phyloP scores from a whole-genome alignment of 768 basidiomycete genomes.

The Leccinellum luteum region DNA sequence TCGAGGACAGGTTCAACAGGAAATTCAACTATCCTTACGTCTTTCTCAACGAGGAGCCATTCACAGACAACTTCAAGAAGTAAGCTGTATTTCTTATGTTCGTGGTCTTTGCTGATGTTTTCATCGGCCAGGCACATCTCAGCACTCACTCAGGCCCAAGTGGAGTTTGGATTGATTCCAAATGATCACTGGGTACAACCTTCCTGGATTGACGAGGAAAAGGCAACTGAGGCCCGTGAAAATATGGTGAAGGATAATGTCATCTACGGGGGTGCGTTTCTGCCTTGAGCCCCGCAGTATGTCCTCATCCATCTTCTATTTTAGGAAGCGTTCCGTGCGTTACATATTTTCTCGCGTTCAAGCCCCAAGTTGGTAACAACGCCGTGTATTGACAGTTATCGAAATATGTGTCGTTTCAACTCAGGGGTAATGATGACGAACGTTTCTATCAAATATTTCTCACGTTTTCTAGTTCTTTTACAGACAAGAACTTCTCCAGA shows the following conservation, averaged over 20 bases:
- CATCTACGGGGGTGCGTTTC: conserved; percentile 58
- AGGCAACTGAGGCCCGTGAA: conserved; percentile 53
- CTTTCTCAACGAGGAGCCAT: conserved; percentile 84
- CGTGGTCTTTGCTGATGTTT: conserved; percentile 5
- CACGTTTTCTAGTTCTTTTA: conserved; percentile 66
- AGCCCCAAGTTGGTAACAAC: conserved; percentile 4
- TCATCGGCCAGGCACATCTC: conserved; percentile 29
- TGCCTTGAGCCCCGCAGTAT: conserved; percentile 1
- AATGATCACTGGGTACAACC: conserved; percentile 75
- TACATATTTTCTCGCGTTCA: not conserved
- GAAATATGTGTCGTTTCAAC: conserved; percentile 96
- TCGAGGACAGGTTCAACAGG: conserved; percentile 88
- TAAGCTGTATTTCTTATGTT: conserved; percentile 27
- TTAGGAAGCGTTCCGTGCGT: conserved; percentile 74
- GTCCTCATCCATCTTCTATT: not conserved
- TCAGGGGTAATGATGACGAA: conserved; percentile 57
- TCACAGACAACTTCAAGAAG: conserved; percentile 72
- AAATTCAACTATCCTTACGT: conserved; percentile 82
- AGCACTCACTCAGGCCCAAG: conserved; percentile 29
- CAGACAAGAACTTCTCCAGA: conserved; percentile 69
- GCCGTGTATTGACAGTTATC: conserved; percentile 49
- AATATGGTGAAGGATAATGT: conserved; percentile 63
- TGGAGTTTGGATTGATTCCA: conserved; percentile 64
- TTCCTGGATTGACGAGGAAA: conserved; percentile 70
- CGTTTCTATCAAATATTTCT: not conserved